Conservation (phyloP, 2,329 filamentous ascomycete genomes). For the Calonectria pteridis region DNA sequence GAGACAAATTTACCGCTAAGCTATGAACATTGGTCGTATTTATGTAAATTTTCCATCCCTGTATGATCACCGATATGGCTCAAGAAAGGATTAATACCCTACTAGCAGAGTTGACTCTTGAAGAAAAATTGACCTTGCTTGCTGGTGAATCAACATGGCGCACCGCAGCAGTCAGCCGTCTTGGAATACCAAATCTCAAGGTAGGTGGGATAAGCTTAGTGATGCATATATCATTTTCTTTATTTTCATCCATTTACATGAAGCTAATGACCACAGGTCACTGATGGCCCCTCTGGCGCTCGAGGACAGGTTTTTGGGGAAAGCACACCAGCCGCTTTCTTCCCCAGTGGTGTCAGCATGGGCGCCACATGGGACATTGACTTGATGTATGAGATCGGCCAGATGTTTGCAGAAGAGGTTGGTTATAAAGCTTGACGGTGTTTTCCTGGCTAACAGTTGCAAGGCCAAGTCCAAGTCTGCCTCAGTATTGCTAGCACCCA, state of each 20-base stretch:
- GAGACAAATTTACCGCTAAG: too few species aligned
- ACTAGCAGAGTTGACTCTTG: background rate
- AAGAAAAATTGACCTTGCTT: background rate
- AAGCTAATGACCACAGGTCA: background rate
- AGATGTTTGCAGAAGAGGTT: background rate
- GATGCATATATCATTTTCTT: background rate
- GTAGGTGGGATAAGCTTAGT: background rate
- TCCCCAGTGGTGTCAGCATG: background rate
- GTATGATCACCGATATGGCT: background rate
- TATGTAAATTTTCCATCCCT: background rate
- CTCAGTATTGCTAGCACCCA: background rate
- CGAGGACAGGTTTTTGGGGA: background rate
- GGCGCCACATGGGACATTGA: background rate
- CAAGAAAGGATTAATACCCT: background rate
- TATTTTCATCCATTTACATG: background rate
- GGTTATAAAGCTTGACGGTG: background rate
- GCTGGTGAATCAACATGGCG: constrained; percentile 2
- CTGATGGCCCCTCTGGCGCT: background rate
- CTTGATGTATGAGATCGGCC: background rate
- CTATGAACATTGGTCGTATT: too few species aligned
- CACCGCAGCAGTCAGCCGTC: background rate
- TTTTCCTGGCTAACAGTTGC: background rate
- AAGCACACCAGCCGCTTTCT: background rate
- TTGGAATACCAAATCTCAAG: background rate
- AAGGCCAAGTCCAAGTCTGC: background rate